Percentiles rank a stretch among this genome's conserved stretches.
Conservation (phyloP, 768 basidiomycete species). For the Leccinum boreale region DNA sequence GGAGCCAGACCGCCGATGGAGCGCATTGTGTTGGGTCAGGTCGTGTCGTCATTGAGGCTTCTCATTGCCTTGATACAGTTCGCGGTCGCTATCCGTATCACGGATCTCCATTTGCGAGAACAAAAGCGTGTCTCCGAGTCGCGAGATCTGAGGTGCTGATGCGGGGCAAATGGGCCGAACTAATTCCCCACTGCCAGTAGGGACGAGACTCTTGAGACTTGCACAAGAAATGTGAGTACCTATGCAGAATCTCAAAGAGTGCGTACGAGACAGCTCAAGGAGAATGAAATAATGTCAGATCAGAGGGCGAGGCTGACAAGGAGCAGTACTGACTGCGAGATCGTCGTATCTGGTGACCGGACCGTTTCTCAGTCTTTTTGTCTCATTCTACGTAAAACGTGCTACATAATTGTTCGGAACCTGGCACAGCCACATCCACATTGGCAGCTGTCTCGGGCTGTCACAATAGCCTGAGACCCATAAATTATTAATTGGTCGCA, state of each 20-base stretch:
- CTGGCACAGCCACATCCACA: conserved; percentile 18
- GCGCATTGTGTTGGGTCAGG: conserved; percentile 19
- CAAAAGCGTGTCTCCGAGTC: conserved; percentile 16
- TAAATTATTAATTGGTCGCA: neutral
- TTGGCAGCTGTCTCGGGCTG: too few species aligned
- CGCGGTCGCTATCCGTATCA: conserved; percentile 3
- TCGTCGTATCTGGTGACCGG: neutral
- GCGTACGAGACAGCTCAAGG: neutral
- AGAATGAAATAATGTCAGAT: neutral
- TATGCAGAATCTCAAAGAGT: neutral
- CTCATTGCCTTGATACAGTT: conserved; percentile 1
- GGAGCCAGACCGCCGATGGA: neutral
- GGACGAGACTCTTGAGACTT: neutral
- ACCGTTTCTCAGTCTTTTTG: conserved; percentile 12
- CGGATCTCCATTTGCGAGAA: conserved; percentile 13
- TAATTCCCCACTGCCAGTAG: neutral
- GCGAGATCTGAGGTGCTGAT: neutral
- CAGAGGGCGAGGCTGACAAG: neutral
- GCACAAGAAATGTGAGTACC: neutral
- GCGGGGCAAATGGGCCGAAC: neutral
- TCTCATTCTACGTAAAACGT: neutral
- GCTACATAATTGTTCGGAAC: conserved; percentile 21
- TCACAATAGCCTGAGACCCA: neutral
- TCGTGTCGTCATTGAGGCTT: neutral
- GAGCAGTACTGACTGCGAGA: neutral